Percentiles rank a stretch among this genome's conserved stretches.
Conservation (phyloP, 495 filamentous ascomycete genomes). For the Evernia prunastri region DNA sequence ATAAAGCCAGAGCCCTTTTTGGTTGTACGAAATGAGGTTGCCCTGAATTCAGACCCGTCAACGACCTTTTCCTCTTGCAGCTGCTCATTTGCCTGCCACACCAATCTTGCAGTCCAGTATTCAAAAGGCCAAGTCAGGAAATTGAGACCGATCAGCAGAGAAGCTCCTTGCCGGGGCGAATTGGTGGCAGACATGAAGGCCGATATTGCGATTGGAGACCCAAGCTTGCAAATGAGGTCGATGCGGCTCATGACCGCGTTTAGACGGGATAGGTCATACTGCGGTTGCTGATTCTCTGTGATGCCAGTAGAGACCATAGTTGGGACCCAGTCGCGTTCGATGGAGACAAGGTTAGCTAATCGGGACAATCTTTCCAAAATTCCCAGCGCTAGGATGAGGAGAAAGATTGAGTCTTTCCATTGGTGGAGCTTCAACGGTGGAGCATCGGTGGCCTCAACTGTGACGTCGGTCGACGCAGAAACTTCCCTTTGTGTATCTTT, state of each 20-base stretch:
- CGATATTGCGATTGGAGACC: constrained; percentile 53
- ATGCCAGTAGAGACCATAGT: constrained; percentile 29
- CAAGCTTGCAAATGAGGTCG: constrained; percentile 62
- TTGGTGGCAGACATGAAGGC: constrained; percentile 39
- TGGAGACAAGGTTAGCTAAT: constrained; percentile 44
- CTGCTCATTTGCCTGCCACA: constrained; percentile 4
- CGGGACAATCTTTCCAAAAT: constrained; percentile 44
- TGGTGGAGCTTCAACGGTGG: constrained; percentile 11
- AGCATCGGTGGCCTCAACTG: background rate
- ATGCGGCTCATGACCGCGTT: constrained; percentile 64
- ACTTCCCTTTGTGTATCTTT: background rate
- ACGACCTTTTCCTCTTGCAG: background rate
- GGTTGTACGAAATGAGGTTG: background rate
- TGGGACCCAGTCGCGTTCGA: constrained; percentile 53
- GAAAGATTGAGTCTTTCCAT: constrained; percentile 34
- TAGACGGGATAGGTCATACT: constrained; percentile 37
- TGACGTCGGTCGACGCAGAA: background rate
- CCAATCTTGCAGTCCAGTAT: constrained; percentile 6
- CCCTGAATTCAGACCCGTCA: background rate
- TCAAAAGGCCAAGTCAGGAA: constrained; percentile 13
- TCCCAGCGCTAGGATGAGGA: constrained; percentile 36
- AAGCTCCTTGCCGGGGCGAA: constrained; percentile 44
- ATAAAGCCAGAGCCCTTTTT: background rate
- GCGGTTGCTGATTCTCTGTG: background rate
- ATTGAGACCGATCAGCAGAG: constrained; percentile 39